Conservation (phyloP, 208 protist genomes). For the Acanthamoeba culbertsoni region DNA sequence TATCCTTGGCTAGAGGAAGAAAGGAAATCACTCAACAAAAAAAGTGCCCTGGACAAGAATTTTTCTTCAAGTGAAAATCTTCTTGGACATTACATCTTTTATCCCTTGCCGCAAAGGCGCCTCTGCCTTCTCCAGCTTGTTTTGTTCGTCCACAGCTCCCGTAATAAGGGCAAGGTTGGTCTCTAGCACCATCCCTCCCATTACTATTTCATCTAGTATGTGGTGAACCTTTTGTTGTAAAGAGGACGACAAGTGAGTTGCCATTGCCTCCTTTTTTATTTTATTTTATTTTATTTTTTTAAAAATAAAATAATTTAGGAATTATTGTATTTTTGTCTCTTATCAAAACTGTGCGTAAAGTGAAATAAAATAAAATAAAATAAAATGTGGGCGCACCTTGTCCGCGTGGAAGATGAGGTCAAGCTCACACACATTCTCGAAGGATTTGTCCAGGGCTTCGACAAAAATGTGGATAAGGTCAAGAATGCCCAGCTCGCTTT, state of each 20-base stretch:
- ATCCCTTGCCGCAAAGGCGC: not conserved
- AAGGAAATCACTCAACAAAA: too few relatives aligned
- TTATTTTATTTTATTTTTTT: too few relatives aligned
- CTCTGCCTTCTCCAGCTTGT: conserved; percentile 59
- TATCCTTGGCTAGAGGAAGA: too few relatives aligned
- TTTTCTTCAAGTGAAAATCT: conserved; percentile 44
- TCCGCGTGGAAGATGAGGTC: conserved; percentile 98
- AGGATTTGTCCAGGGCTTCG: conserved; percentile 95
- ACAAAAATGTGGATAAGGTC: conserved; percentile 98
- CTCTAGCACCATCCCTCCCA: conserved; percentile 97
- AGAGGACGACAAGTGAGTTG: too few relatives aligned
- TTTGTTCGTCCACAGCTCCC: conserved; percentile 33
- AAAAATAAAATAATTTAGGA: too few relatives aligned
- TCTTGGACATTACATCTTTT: conserved; percentile 19
- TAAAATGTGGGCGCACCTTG: conserved; percentile 82
- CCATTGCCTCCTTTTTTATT: too few relatives aligned
- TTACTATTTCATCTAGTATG: conserved; percentile 96
- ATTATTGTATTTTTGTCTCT: too few relatives aligned
- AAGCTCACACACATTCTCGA: conserved; percentile 98
- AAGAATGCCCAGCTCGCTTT: conserved; percentile 96
- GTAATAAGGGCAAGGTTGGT: conserved; percentile 90
- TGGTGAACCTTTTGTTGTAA: conserved; percentile 94
- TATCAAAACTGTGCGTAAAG: too few relatives aligned
- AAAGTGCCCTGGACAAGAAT: too few relatives aligned
- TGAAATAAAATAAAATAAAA: too few relatives aligned